Evolutionary conservation across 2,329 filamentous ascomycete species (phyloP).

Genomic region (Alternaria longipes): DNA sequence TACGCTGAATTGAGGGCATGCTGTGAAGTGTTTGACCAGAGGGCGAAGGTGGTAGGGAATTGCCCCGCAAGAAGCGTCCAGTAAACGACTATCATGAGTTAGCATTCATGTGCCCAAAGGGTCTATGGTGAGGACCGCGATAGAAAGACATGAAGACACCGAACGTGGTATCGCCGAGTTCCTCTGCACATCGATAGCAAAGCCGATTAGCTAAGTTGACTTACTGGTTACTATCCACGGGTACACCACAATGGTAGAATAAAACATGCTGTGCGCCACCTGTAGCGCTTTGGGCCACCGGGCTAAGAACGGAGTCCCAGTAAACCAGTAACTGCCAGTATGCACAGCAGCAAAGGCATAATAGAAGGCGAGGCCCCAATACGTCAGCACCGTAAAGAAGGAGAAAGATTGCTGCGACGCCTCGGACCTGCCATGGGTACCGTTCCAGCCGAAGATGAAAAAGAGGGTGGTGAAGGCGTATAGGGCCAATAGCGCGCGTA

Average conservation of each 20-base stretch:
- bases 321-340: slow-evolving; percentile 69
- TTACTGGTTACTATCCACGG: slow-evolving; percentile 57
- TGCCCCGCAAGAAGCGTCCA: slow-evolving; percentile 52
- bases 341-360: slow-evolving; percentile 73
- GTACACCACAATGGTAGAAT: slow-evolving; percentile 54
- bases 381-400: slow-evolving; percentile 84
- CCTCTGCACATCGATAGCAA: not conserved
- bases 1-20: slow-evolving; percentile 79
- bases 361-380: slow-evolving; percentile 86
- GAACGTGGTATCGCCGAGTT: not conserved
- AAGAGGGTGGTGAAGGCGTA: slow-evolving; percentile 77
- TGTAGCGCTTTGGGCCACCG: slow-evolving; percentile 52
- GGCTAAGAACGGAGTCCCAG: slow-evolving; percentile 48
- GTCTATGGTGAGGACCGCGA: not conserved
- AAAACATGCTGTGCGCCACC: slow-evolving; percentile 53
- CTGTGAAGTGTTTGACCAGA: slow-evolving; percentile 72
- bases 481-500: slow-evolving; percentile 63
- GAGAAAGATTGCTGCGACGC: slow-evolving; percentile 68
- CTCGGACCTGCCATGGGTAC: slow-evolving; percentile 61
- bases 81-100: slow-evolving; percentile 50
- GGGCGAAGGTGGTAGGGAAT: slow-evolving; percentile 47
- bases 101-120: slow-evolving; percentile 8
- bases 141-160: not conserved
- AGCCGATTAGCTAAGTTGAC: slow-evolving; percentile 20
- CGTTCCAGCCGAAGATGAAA: slow-evolving; percentile 73